Conservation (phyloP, 305 asterid species). For the Plantago rigida region DNA sequence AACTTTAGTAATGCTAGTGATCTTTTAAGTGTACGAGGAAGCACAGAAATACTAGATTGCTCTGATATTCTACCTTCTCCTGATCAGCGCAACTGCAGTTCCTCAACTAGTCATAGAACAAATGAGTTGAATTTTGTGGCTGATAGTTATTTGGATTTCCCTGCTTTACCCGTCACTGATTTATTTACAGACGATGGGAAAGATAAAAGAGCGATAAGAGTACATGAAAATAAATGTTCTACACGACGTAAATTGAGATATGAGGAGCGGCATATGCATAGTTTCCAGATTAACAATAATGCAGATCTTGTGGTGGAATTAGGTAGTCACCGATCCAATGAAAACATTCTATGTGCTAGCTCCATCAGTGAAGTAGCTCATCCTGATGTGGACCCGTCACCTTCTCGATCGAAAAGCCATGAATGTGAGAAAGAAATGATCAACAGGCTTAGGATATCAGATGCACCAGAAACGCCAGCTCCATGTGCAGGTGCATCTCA, state of each 20-base stretch:
- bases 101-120: conserved; percentile 40
- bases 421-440: conserved; percentile 40
- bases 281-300: conserved; percentile 69
- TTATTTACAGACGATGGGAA: conserved; percentile 54
- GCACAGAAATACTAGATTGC: conserved; percentile 56
- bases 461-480: conserved; percentile 47
- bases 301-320: conserved; percentile 81
- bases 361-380: conserved; percentile 41
- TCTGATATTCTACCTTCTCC: conserved; percentile 49
- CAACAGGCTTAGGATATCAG: conserved; percentile 51
- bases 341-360: conserved; percentile 32
- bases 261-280: conserved; percentile 69
- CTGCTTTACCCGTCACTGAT: conserved; percentile 71
- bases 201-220: conserved; percentile 40
- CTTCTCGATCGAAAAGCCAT: conserved; percentile 36
- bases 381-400: conserved; percentile 33
- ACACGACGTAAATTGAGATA: conserved; percentile 49
- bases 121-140: conserved; percentile 35
- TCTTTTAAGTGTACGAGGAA: conserved; percentile 55
- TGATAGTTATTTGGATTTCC: conserved; percentile 64
- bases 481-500: conserved; percentile 41
- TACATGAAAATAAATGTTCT: conserved; percentile 43
- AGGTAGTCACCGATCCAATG: conserved; percentile 40
- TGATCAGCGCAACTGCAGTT: conserved; percentile 41
- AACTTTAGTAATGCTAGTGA: conserved; percentile 64